Percentiles rank a stretch among this genome's conserved stretches.
Conservation (phyloP, 2,329 filamentous ascomycete species). For the Xylariomycetidae sp. region DNA sequence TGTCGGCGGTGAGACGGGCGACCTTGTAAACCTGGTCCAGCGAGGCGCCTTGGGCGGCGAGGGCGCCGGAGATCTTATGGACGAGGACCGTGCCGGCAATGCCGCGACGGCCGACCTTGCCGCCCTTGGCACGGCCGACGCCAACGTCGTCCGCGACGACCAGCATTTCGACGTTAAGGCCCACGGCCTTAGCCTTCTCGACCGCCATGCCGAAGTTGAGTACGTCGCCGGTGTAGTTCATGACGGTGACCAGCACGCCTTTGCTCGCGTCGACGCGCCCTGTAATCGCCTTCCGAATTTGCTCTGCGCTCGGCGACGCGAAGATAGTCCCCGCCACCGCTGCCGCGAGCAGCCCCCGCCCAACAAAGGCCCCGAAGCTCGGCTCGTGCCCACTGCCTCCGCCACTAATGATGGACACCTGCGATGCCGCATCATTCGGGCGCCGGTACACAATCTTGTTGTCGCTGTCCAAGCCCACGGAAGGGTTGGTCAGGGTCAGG, state of each 20-base stretch:
- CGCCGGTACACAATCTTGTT: constrained; percentile 83
- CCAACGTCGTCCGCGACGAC: constrained; percentile 90
- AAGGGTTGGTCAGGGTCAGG: constrained; percentile 78
- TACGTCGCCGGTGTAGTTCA: constrained; percentile 90
- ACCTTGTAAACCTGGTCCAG: constrained; percentile 68
- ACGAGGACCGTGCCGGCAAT: constrained; percentile 89
- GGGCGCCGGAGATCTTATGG: constrained; percentile 81
- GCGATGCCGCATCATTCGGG: constrained; percentile 39
- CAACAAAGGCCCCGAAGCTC: constrained; percentile 80
- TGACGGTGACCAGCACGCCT: constrained; percentile 83
- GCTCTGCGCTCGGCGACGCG: constrained; percentile 73
- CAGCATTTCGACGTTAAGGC: constrained; percentile 76
- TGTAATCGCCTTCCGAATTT: constrained; percentile 71
- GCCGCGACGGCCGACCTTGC: constrained; percentile 87
- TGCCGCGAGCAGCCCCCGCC: constrained; percentile 70
- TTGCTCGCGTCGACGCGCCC: constrained; percentile 63
- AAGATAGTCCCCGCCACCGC: constrained; percentile 86
- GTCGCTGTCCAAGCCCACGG: constrained; percentile 66
- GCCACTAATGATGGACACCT: constrained; percentile 80
- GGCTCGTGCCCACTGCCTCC: constrained; percentile 90
- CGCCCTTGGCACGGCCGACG: constrained; percentile 71
- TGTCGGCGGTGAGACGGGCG: constrained; percentile 64
- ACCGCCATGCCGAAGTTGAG: constrained; percentile 92
- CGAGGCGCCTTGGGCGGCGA: constrained; percentile 64
- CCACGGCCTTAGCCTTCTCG: constrained; percentile 81